These are phyloP conservation scores for Zygosaccharomyces gambellarensis DNA, from an alignment of 805 yeast genomes.

Conservation along the genomic window DNA sequence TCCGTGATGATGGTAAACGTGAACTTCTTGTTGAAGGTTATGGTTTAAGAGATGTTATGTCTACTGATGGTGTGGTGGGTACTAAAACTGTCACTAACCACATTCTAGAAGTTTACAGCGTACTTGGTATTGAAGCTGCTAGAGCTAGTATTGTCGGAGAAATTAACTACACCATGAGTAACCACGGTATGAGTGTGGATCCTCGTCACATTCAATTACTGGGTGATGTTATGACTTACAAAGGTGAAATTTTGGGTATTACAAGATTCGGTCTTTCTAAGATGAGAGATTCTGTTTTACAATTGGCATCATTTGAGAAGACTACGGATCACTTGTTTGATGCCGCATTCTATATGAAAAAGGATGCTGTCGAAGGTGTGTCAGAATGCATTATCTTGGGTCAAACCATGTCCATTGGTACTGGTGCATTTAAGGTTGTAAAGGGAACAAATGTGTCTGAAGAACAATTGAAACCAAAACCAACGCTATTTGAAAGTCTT, in stretches of 20 bases:
- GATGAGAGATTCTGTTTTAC: conserved; percentile 97
- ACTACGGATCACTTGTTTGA: conserved; percentile 98
- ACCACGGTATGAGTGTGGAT: conserved; percentile 99
- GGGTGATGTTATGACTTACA: conserved; percentile 98
- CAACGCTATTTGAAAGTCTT: conserved; percentile 44
- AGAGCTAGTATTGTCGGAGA: conserved; percentile 87
- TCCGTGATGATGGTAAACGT: conserved; percentile 76
- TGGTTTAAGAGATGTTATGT: conserved; percentile 93
- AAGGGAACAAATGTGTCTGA: conserved; percentile 47
- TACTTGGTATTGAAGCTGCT: conserved; percentile 97
- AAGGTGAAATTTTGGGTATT: conserved; percentile 97
- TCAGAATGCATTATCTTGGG: conserved; percentile 96
- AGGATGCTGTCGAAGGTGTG: conserved; percentile 93
- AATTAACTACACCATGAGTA: conserved; percentile 95
- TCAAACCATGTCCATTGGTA: conserved; percentile 95
- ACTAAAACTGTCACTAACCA: conserved; percentile 85
- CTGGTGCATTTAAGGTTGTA: conserved; percentile 89
- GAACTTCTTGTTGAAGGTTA: conserved; percentile 97
- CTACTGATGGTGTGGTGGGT: conserved; percentile 94
- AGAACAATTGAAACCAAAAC: conserved; percentile 41
- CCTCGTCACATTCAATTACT: conserved; percentile 97
- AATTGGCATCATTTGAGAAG: conserved; percentile 94
- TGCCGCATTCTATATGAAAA: conserved; percentile 97
- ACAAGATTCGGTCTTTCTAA: conserved; percentile 97
- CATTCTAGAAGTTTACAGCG: conserved; percentile 80